Conservation (phyloP, 495 filamentous ascomycete genomes). For the Penicillium longicatenatum region DNA sequence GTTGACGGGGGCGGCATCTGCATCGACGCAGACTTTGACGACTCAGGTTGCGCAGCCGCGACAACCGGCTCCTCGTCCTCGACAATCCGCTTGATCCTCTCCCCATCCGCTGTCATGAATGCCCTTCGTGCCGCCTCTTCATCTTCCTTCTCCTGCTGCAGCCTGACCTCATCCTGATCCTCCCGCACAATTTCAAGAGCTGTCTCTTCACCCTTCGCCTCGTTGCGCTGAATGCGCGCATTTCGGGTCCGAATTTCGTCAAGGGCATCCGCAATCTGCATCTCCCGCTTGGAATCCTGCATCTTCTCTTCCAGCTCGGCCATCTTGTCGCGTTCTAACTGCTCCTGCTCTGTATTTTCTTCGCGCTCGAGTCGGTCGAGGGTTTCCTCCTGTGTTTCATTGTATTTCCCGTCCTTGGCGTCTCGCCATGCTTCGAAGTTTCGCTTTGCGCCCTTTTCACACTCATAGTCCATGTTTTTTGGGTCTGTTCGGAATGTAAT, state of each 20-base stretch:
- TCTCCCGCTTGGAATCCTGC: conserved; percentile 90
- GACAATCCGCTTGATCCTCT: conserved; percentile 54
- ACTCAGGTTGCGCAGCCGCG: conserved; percentile 25
- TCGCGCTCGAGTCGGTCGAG: conserved; percentile 82
- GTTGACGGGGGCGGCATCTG: conserved; percentile 49
- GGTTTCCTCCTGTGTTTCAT: conserved; percentile 84
- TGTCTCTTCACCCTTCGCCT: conserved; percentile 53
- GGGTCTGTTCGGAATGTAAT: conserved; percentile 97
- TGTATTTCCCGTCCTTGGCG: conserved; percentile 47
- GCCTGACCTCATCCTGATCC: conserved; percentile 57
- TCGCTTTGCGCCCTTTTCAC: conserved; percentile 82
- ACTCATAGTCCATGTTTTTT: conserved; percentile 86
- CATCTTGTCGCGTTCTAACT: conserved; percentile 70
- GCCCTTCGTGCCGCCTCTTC: conserved; percentile 81
- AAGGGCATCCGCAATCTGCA: conserved; percentile 93
- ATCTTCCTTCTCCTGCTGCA: conserved; percentile 75
- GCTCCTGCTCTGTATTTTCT: conserved; percentile 57
- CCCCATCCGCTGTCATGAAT: conserved; percentile 65
- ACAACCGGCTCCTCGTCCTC: conserved; percentile 39
- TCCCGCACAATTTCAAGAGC: conserved; percentile 46
- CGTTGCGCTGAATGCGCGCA: conserved; percentile 77
- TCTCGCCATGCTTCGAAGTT: conserved; percentile 92
- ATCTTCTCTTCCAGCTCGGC: conserved; percentile 80
- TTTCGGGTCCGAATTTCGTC: conserved; percentile 94
- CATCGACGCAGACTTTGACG: conserved; percentile 25